phyloP scores from a whole-genome alignment of 129 eudicot genomes.

The Glebionis coronaria region DNA sequence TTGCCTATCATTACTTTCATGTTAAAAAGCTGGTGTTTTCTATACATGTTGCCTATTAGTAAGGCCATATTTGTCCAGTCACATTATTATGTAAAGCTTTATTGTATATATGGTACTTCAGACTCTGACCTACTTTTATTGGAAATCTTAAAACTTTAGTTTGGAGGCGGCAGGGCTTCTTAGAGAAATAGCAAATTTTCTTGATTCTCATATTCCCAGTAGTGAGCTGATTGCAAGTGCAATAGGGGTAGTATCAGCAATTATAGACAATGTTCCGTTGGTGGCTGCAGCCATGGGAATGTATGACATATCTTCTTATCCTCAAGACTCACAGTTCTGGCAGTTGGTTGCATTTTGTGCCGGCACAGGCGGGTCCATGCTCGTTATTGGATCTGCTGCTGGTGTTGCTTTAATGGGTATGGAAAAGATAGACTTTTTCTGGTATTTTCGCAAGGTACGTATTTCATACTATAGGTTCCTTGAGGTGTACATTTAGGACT shows the following conservation, averaged over 20 bases:
- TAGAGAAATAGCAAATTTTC: conserved; percentile 93
- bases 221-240: conserved; percentile 84
- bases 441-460: conserved; percentile 83
- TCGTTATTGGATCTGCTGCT: conserved; percentile 95
- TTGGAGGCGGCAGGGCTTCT: conserved; percentile 96
- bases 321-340: conserved; percentile 91
- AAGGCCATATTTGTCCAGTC: background rate
- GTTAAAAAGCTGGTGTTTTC: background rate
- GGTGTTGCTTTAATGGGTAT: conserved; percentile 99
- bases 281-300: conserved; percentile 99
- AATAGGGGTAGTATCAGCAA: conserved; percentile 91
- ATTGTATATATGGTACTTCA: background rate
- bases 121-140: background rate
- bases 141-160: conserved; percentile 34
- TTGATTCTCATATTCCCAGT: conserved; percentile 76
- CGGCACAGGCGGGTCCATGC: conserved; percentile 99
- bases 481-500: background rate
- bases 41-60: background rate
- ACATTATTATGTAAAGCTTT: background rate
- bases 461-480: background rate
- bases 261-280: conserved; percentile 91
- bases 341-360: conserved; percentile 91
- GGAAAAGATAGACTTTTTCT: conserved; percentile 95
- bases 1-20: background rate
- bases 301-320: conserved; percentile 89